Base-by-base conservation (phyloP, 495 filamentous ascomycete species). In the Penicillium manginii region DNA sequence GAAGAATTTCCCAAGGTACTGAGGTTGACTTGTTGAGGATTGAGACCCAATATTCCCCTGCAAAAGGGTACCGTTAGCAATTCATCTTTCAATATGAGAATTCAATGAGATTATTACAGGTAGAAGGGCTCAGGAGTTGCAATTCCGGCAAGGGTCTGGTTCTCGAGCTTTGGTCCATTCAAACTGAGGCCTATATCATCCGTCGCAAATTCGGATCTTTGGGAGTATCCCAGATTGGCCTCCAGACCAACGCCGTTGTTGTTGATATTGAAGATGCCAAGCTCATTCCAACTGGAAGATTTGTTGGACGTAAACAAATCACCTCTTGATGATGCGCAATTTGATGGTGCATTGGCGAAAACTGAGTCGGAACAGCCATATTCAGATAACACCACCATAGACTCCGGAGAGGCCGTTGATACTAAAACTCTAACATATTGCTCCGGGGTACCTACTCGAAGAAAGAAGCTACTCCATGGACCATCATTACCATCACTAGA, bases 401-500 rank as follows among this genome's bases (percentile, higher is more conserved):
- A 63, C 59, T 63, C 63, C 51, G 63, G 54, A n/a, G 63, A 57
- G 19, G 60, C 60, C n/a, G 63, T 66, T 12, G 63, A 66, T 19
- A 63, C 53, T 33, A 63, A 45, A 22, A 62, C 59, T 50, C 60
- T 55, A 40, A 66, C 47, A 4, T 55, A 57, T 37, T 66, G 62
- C 22, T 58, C 58, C 9, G 62, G 62, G 8, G 54, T 55, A 11
- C 62, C 62, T 52, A 61, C 52, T 42, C 52, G 55, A 15, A 65
- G 54, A 54, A 52, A 52, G 22, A 65, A 65, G 50, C 54, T 65
- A 48, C 65, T 65, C 65, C 65, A 68, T 5, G 59, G 58, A 29
- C 65, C 65, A 52, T 68, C 65, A 51, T 68, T 61, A 5, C 65
- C 65, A 7, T 65, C 62, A 48, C 62, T 65, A 32, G 18, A 26